Percentiles rank a stretch among this genome's conserved stretches.
Evolutionary conservation across 1,284 basidiomycete genomes (phyloP).

Genomic region (Tilletiopsis washingtonensis): DNA sequence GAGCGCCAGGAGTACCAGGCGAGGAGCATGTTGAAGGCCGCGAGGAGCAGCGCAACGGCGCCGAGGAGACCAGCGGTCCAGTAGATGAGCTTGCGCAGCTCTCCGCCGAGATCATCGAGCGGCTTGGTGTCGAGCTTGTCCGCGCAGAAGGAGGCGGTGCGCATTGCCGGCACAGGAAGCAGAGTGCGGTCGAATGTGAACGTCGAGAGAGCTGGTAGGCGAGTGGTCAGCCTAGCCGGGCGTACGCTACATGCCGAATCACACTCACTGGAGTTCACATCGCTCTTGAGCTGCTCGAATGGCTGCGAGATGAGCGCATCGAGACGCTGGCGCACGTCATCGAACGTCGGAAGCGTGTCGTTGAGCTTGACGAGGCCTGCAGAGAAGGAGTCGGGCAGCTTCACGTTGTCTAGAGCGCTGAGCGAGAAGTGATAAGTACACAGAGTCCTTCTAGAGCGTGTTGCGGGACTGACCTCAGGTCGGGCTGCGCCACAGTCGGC

Average conservation of each 20-base stretch:
- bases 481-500: slow-evolving; percentile 15
- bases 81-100: slow-evolving; percentile 10
- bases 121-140: slow-evolving; percentile 16
- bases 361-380: slow-evolving; percentile 30
- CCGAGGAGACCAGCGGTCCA: slow-evolving; percentile 15
- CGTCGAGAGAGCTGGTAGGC: slow-evolving; percentile 9
- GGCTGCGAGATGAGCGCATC: slow-evolving; percentile 50
- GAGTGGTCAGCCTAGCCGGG: no score
- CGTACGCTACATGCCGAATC: no score
- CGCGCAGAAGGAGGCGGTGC: slow-evolving; percentile 22
- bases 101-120: slow-evolving; percentile 21
- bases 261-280: slow-evolving; percentile 25
- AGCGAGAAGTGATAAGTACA: no score
- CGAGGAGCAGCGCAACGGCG: slow-evolving; percentile 14
- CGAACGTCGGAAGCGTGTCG: slow-evolving; percentile 65
- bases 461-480: slow-evolving; percentile 56
- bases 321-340: slow-evolving; percentile 65
- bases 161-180: slow-evolving; percentile 16
- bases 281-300: slow-evolving; percentile 21
- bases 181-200: slow-evolving; percentile 22
- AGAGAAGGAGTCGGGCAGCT: slow-evolving; percentile 71
- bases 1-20: slow-evolving; percentile 29
- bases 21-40: slow-evolving; percentile 8
- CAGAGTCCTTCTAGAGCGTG: no score
- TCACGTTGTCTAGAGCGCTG: slow-evolving; percentile 65